A percentile compares a stretch with the other conserved stretches of the same genome.
Conservation (phyloP, 2,329 filamentous ascomycete genomes). For the Stagonosporopsis chrysanthemi region DNA sequence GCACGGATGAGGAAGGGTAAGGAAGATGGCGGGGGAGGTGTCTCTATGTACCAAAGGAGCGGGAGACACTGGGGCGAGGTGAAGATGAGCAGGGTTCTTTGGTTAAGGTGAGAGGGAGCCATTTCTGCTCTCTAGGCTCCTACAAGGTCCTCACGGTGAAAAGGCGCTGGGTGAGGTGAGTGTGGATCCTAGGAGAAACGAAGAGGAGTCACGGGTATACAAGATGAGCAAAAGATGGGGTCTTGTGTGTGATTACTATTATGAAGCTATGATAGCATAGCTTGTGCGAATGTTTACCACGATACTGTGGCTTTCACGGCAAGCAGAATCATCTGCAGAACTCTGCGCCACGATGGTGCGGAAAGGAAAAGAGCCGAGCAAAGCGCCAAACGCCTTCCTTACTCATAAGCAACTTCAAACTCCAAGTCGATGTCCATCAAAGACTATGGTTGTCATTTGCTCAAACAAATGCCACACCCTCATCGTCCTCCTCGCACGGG, state of each 20-base stretch:
- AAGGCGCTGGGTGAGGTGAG: background rate
- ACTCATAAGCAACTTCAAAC: background rate
- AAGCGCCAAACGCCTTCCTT: background rate
- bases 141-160: background rate
- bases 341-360: background rate
- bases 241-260: background rate
- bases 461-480: constrained; percentile 3
- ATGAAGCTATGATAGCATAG: background rate
- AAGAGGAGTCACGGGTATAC: too few species aligned
- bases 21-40: background rate
- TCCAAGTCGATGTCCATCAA: background rate
- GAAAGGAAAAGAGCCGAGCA: background rate
- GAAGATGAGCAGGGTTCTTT: background rate
- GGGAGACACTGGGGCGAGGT: background rate
- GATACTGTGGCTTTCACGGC: too few species aligned
- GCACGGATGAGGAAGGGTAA: background rate
- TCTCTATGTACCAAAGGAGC: background rate
- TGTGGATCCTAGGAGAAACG: background rate
- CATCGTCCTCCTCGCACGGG: background rate
- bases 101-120: constrained; percentile 9
- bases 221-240: too few species aligned
- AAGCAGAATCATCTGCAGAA: background rate
- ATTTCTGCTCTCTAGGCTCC: background rate
- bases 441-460: background rate
- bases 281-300: background rate